Conservation (phyloP, 2,329 filamentous ascomycete genomes). For the Colletotrichum caudatum region DNA sequence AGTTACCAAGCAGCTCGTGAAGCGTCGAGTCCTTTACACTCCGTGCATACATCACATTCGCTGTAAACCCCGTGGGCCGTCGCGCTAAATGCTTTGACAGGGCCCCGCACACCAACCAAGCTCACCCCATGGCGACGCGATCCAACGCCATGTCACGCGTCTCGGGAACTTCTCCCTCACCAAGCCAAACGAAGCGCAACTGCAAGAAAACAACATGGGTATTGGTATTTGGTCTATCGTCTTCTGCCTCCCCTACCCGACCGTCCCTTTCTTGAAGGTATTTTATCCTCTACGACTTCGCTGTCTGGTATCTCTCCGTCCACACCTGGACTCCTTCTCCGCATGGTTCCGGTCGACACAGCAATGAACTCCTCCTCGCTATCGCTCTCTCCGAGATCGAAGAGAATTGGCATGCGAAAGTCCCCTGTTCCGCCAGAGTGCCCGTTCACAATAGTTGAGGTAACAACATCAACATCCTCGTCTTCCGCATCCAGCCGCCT, state of each 20-base stretch:
- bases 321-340: constrained; percentile 83
- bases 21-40: constrained; percentile 6
- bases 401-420: constrained; percentile 94
- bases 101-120: constrained; percentile 33
- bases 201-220: not conserved
- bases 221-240: constrained; percentile 16
- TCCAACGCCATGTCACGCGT: constrained; percentile 34
- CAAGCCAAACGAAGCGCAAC: not conserved
- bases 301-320: constrained; percentile 72
- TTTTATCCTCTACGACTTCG: constrained; percentile 61
- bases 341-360: constrained; percentile 82
- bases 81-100: constrained; percentile 24
- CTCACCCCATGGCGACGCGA: constrained; percentile 34
- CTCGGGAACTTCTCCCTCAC: not conserved
- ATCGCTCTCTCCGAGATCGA: constrained; percentile 92
- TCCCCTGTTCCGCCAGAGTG: constrained; percentile 57
- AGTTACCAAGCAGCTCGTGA: constrained; percentile 17
- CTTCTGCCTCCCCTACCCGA: constrained; percentile 36
- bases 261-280: constrained; percentile 55
- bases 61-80: not conserved
- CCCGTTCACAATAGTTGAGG: constrained; percentile 71
- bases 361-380: constrained; percentile 89
- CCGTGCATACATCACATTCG: constrained; percentile 9
- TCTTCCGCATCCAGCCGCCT: constrained; percentile 91
- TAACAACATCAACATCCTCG: constrained; percentile 91